These are phyloP conservation scores for Curvularia hawaiiensis DNA, from an alignment of 2,329 filamentous ascomycete species.

Conservation along the genomic window DNA sequence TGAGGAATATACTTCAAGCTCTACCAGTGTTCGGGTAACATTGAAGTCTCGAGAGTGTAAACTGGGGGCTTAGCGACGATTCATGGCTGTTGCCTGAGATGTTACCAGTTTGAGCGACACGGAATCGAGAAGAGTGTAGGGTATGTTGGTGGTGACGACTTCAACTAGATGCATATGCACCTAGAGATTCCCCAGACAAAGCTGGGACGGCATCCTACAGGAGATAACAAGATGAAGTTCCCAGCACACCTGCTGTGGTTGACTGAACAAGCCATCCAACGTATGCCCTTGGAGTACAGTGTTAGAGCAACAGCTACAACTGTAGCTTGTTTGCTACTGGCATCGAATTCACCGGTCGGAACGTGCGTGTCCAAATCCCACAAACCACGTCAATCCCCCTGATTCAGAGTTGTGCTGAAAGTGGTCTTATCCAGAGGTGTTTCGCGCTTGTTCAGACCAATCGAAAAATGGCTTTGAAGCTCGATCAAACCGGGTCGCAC, in stretches of 20 bases:
- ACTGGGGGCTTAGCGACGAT: conserved; percentile 4
- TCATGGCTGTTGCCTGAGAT: conserved; percentile 4
- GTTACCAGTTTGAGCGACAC: conserved; percentile 12
- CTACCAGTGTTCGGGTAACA: conserved; percentile 16
- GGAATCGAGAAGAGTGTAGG: conserved; percentile 6
- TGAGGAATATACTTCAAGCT: conserved; percentile 5
- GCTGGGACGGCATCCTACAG: background rate
- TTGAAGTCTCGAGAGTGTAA: conserved; percentile 11
- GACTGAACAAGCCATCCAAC: background rate
- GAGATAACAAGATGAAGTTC: background rate
- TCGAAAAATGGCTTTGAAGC: conserved; percentile 20
- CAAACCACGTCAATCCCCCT: conserved; percentile 19
- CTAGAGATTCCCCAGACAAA: background rate
- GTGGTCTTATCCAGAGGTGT: conserved; percentile 6
- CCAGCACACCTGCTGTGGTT: background rate
- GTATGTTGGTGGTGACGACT: conserved; percentile 1
- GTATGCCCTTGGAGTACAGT: background rate
- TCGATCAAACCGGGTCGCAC: conserved; percentile 32
- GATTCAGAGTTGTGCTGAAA: conserved; percentile 17
- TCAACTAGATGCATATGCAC: conserved; percentile 1
- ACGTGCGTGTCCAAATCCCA: conserved; percentile 20
- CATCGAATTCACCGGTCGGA: conserved; percentile 21
- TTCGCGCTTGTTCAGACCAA: conserved; percentile 26
- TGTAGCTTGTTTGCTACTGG: conserved; percentile 17
- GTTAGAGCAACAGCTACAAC: background rate